Percentiles rank a stretch among this genome's conserved stretches.
phyloP scores from a whole-genome alignment of 2,329 filamentous ascomycete species.

The Apiospora sp. region DNA sequence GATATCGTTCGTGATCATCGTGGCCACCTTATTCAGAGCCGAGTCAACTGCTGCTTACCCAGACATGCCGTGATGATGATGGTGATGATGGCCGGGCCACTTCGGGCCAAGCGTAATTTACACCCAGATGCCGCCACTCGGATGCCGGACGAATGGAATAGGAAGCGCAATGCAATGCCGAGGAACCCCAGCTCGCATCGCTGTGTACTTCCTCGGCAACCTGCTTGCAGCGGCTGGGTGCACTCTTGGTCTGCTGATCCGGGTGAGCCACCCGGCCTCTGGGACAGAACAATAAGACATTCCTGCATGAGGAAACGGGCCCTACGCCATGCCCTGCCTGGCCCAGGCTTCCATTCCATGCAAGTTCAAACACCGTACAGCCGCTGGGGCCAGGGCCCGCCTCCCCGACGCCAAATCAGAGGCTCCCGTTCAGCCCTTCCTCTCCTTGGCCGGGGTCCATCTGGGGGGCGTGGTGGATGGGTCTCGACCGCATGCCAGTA shows the following conservation, averaged over 20 bases:
- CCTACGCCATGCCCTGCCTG: neutral
- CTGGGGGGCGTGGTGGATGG: neutral
- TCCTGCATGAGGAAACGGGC: neutral
- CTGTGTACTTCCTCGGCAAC: neutral
- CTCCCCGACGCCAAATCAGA: neutral
- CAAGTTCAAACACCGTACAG: neutral
- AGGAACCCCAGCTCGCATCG: neutral
- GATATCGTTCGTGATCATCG: neutral
- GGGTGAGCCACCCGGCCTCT: constrained; percentile 15
- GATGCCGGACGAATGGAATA: constrained; percentile 5
- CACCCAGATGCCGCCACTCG: constrained; percentile 1
- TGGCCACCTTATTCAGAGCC: neutral
- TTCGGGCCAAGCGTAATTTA: neutral
- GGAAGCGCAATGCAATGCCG: neutral
- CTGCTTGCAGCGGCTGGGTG: neutral
- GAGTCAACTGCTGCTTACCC: neutral
- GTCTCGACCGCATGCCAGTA: neutral
- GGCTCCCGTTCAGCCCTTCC: neutral
- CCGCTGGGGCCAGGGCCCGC: neutral
- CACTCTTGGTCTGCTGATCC: neutral
- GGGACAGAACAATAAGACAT: neutral
- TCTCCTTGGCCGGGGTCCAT: neutral
- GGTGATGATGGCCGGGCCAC: neutral
- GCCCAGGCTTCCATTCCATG: neutral
- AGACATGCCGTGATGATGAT: neutral